Evolutionary conservation across 352 stramenopile genomes (phyloP), one percentile per base, ranked within the genome.

Genomic region (Phytophthora fragariae): DNA sequence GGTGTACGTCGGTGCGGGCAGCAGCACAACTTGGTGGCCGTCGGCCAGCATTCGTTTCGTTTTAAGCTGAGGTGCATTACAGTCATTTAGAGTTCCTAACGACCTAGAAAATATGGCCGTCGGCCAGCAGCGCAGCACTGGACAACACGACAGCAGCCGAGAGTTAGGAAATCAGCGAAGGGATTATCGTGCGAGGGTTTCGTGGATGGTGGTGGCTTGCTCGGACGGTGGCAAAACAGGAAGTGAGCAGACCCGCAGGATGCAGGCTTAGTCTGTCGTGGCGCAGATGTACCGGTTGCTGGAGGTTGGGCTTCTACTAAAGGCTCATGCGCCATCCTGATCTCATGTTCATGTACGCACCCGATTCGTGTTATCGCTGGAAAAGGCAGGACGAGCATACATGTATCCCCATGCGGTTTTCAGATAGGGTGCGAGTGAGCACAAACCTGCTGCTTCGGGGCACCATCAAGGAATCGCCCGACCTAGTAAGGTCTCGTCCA

Each of bases 1-100:
- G 14, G 71, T 84, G 57, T 73, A 86, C 44, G 76, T 84, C 19
- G 76, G 79, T 19, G 72, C 62, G 8, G 79, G 79, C 14, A 84
- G 67, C 29, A 82, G 68, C 44, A 86, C 76, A 54, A 77, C 72
- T 37, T 82, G 75, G 56, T 86, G 79, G 10, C 73, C 79, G 2
- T 81, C 55, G 0, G 65, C 55, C 1, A 77, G 65, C 33, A 84
- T n/a, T n/a, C n/a, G n/a, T n/a, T n/a, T n/a, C n/a, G n/a, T n/a
- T n/a, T n/a, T n/a, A n/a, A n/a, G n/a, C n/a, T n/a, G n/a, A n/a
- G n/a, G n/a, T n/a, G n/a, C n/a, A n/a, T n/a, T n/a, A n/a, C n/a
- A n/a, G n/a, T n/a, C n/a, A n/a, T n/a, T n/a, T n/a, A n/a, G n/a
- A n/a, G n/a, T n/a, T n/a, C n/a, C n/a, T n/a, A n/a, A n/a, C n/a